These are phyloP conservation scores for Lecanicillium sp. DNA, from an alignment of 2,329 filamentous ascomycete genomes.

Conservation along the genomic window DNA sequence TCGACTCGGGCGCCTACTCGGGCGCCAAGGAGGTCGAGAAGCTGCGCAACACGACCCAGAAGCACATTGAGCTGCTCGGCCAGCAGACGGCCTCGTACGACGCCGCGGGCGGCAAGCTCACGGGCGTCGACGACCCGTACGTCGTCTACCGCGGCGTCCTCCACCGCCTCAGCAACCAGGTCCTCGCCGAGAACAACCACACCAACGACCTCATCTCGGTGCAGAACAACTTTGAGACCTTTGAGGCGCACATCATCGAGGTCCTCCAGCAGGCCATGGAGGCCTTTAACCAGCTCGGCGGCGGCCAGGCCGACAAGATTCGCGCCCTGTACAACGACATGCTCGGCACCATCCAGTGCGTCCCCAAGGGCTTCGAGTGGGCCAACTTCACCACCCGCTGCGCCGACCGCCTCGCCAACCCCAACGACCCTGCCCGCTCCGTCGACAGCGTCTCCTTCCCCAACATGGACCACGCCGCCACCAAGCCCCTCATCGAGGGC, in stretches of 20 bases:
- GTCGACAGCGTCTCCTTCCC: slow-evolving; percentile 73
- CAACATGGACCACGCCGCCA: slow-evolving; percentile 77
- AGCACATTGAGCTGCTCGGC: slow-evolving; percentile 89
- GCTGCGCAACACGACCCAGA: slow-evolving; percentile 77
- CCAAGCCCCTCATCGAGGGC: slow-evolving; percentile 79
- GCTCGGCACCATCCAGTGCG: slow-evolving; percentile 63
- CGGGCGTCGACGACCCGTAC: slow-evolving; percentile 76
- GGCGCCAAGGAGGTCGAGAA: slow-evolving; percentile 88
- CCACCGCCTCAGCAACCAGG: slow-evolving; percentile 81
- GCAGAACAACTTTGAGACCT: slow-evolving; percentile 82
- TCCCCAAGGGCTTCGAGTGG: slow-evolving; percentile 88
- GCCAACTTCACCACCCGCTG: slow-evolving; percentile 71
- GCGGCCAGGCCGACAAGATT: slow-evolving; percentile 73
- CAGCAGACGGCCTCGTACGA: slow-evolving; percentile 78
- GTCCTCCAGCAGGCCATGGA: slow-evolving; percentile 77
- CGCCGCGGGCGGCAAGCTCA: slow-evolving; percentile 63
- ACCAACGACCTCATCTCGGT: slow-evolving; percentile 83
- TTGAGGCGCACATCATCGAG: slow-evolving; percentile 78
- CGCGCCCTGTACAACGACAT: slow-evolving; percentile 80
- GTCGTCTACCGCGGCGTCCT: slow-evolving; percentile 73
- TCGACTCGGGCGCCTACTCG: slow-evolving; percentile 73
- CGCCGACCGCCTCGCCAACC: slow-evolving; percentile 66
- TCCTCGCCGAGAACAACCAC: slow-evolving; percentile 93
- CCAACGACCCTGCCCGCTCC: slow-evolving; percentile 63
- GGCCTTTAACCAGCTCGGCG: slow-evolving; percentile 74